Conservation (phyloP, 2,329 filamentous ascomycete genomes). For the Colletotrichum sp. region DNA sequence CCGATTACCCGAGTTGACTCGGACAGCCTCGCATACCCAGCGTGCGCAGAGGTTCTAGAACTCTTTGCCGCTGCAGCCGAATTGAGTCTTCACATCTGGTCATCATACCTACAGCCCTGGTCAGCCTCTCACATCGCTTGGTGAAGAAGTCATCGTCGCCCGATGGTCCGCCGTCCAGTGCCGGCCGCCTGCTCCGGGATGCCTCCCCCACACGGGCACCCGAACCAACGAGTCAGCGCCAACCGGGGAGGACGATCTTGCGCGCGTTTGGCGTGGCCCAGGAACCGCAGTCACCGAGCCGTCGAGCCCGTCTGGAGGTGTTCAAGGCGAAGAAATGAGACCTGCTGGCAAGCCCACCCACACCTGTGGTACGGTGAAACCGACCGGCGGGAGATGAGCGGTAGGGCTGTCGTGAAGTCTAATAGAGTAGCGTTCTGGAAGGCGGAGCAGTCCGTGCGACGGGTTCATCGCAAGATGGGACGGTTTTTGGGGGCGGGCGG, state of each 20-base stretch:
- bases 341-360: background rate
- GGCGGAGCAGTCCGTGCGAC: background rate
- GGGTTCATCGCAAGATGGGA: background rate
- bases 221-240: background rate
- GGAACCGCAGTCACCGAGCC: background rate
- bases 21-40: background rate
- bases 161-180: background rate
- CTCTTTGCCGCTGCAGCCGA: background rate
- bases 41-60: background rate
- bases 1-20: background rate
- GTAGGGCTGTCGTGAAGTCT: background rate
- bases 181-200: background rate
- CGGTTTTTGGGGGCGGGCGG: background rate
- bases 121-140: background rate
- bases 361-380: background rate
- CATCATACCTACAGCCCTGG: background rate
- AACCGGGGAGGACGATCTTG: background rate
- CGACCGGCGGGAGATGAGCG: background rate
- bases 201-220: background rate
- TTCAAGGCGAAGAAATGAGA: background rate
- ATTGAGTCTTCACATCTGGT: rapidly evolving
- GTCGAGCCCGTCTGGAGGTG: rapidly evolving
- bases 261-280: background rate
- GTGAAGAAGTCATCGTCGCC: background rate
- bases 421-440: background rate